phyloP scores from a whole-genome alignment of 345 rosid species.

The Eutrema heterophyllum region DNA sequence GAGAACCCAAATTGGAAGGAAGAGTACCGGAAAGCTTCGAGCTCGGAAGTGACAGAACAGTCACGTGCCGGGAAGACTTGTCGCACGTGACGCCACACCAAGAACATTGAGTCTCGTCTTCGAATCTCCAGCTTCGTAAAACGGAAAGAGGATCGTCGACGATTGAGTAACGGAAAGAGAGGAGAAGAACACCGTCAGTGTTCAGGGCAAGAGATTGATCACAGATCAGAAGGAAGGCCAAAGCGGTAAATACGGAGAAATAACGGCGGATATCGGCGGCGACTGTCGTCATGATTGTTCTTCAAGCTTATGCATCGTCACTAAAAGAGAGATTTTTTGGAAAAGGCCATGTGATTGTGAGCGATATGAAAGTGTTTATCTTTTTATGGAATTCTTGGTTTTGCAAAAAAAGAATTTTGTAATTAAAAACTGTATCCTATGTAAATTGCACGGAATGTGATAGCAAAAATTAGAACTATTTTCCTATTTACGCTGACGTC shows the following conservation, averaged over 20 bases:
- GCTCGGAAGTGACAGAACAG: constrained; percentile 53
- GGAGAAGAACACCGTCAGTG: constrained; percentile 73
- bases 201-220: constrained; percentile 39
- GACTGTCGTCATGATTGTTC: constrained; percentile 40
- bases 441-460: constrained; percentile 25
- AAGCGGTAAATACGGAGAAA: constrained; percentile 6
- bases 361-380: constrained; percentile 1
- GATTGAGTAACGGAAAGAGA: constrained; percentile 70
- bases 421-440: not conserved
- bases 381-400: constrained; percentile 20
- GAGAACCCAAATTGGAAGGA: constrained; percentile 62
- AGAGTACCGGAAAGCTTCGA: constrained; percentile 67
- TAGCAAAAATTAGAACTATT: constrained; percentile 16
- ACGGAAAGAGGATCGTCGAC: constrained; percentile 58
- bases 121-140: constrained; percentile 54
- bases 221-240: not conserved
- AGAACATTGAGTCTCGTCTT: constrained; percentile 63
- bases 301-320: constrained; percentile 34
- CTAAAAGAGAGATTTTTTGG: not conserved
- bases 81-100: constrained; percentile 69
- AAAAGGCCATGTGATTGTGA: constrained; percentile 46
- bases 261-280: constrained; percentile 28
- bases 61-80: constrained; percentile 43
- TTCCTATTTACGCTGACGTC: constrained; percentile 18
- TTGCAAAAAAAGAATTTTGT: not conserved